These are phyloP conservation scores for Agaricus blazei DNA, from an alignment of 768 basidiomycete species.

Conservation along the genomic window DNA sequence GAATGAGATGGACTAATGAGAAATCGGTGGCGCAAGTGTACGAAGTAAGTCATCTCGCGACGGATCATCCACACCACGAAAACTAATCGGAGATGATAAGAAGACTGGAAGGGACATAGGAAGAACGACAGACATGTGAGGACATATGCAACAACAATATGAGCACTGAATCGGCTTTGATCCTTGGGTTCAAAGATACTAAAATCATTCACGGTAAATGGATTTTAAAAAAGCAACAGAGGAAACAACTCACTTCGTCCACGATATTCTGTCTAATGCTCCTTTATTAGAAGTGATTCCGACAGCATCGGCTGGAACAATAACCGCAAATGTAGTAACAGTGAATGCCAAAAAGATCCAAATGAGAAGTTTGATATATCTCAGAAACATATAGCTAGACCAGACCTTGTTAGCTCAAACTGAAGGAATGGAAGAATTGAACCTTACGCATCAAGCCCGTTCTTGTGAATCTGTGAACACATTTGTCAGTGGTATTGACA, in stretches of 20 bases:
- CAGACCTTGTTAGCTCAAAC: background rate
- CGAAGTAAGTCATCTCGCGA: constrained; percentile 52
- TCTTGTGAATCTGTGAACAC: constrained; percentile 42
- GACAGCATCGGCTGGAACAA: constrained; percentile 52
- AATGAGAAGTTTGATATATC: constrained; percentile 61
- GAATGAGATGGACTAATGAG: constrained; percentile 57
- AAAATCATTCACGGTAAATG: background rate
- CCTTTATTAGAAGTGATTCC: constrained; percentile 27
- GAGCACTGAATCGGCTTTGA: constrained; percentile 48
- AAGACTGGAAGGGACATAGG: background rate
- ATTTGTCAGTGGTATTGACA: background rate
- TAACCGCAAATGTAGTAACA: constrained; percentile 54
- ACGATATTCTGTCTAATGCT: constrained; percentile 41
- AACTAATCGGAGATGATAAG: constrained; percentile 26
- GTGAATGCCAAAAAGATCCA: constrained; percentile 51
- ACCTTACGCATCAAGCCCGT: constrained; percentile 64
- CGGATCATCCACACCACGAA: constrained; percentile 59
- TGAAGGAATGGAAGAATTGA: constrained; percentile 16
- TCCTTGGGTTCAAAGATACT: constrained; percentile 30
- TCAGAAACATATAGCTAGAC: constrained; percentile 47
- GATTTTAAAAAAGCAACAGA: background rate
- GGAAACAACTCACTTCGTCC: constrained; percentile 41
- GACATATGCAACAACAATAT: constrained; percentile 48
- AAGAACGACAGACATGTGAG: constrained; percentile 37
- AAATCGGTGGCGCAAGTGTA: constrained; percentile 52